phyloP scores from a whole-genome alignment of 768 basidiomycete genomes.

The Lactifluus echinatus region DNA sequence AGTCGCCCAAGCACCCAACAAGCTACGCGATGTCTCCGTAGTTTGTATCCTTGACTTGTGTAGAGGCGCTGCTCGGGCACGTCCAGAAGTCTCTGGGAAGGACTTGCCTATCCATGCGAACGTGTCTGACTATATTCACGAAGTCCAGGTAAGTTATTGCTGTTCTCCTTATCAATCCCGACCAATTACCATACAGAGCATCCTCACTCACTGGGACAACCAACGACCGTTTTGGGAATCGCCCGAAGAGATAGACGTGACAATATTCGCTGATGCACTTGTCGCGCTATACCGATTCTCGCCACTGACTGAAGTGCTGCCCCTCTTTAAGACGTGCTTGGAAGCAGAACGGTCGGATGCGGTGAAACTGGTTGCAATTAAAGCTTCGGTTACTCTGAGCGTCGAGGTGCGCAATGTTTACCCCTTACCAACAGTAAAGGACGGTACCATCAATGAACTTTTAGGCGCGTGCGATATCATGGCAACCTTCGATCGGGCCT shows the following conservation, averaged over 20 bases:
- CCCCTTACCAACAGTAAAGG: background rate
- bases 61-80: constrained; percentile 51
- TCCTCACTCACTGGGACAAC: constrained; percentile 29
- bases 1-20: constrained; percentile 34
- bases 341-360: constrained; percentile 74
- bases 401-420: constrained; percentile 45
- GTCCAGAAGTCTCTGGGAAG: constrained; percentile 29
- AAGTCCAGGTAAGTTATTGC: constrained; percentile 53
- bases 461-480: constrained; percentile 45
- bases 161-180: constrained; percentile 20
- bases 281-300: constrained; percentile 66
- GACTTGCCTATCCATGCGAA: constrained; percentile 58
- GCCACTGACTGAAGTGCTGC: constrained; percentile 49
- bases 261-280: constrained; percentile 65
- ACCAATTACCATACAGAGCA: constrained; percentile 19
- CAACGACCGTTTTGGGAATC: constrained; percentile 59
- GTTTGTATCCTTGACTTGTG: constrained; percentile 73
- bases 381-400: constrained; percentile 59
- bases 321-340: constrained; percentile 54
- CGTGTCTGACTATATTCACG: constrained; percentile 67
- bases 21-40: constrained; percentile 56
- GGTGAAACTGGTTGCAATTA: constrained; percentile 68
- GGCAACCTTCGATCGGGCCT: constrained; percentile 46
- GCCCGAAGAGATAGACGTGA: constrained; percentile 64
- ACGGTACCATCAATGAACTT: background rate